A percentile compares a stretch with the other conserved stretches of the same genome.
Conservation (phyloP, 2,329 filamentous ascomycete species). For the Dactylellina drechsleri region DNA sequence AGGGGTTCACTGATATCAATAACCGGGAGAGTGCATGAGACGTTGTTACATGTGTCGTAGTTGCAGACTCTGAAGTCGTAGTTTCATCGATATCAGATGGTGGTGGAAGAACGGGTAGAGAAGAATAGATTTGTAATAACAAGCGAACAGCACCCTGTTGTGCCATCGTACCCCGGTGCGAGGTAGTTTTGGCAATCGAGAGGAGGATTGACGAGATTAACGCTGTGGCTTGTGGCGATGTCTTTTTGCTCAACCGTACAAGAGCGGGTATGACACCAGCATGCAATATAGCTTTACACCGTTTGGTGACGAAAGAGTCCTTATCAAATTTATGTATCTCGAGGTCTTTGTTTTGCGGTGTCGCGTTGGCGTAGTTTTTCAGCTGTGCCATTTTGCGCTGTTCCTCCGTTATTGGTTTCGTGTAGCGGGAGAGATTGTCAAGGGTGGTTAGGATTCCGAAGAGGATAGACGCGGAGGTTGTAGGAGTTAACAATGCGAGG, state of each 20-base stretch:
- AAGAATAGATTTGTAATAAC: constrained; percentile 74
- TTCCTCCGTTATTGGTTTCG: constrained; percentile 82
- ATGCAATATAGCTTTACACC: constrained; percentile 82
- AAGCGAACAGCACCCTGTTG: constrained; percentile 94
- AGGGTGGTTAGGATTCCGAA: constrained; percentile 90
- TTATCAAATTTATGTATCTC: constrained; percentile 53
- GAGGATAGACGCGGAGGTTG: constrained; percentile 73
- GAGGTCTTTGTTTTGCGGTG: constrained; percentile 62
- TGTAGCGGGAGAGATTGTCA: constrained; percentile 83
- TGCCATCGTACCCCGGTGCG: constrained; percentile 79
- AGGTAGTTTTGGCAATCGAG: constrained; percentile 77
- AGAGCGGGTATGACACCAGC: constrained; percentile 80
- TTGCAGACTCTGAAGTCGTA: constrained; percentile 57
- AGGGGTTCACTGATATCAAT: constrained; percentile 84
- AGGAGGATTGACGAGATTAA: constrained; percentile 81
- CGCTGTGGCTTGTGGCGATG: constrained; percentile 75
- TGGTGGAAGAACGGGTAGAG: constrained; percentile 37
- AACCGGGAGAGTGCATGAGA: constrained; percentile 86
- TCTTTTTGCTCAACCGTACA: constrained; percentile 76
- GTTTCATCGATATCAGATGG: constrained; percentile 59
- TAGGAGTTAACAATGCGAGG: constrained; percentile 70
- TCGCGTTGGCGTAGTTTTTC: constrained; percentile 91
- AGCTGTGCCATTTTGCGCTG: constrained; percentile 91
- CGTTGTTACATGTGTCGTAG: constrained; percentile 67
- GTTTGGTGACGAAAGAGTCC: constrained; percentile 70